phyloP scores from a whole-genome alignment of 768 basidiomycete genomes.

The Russula brevipes region DNA sequence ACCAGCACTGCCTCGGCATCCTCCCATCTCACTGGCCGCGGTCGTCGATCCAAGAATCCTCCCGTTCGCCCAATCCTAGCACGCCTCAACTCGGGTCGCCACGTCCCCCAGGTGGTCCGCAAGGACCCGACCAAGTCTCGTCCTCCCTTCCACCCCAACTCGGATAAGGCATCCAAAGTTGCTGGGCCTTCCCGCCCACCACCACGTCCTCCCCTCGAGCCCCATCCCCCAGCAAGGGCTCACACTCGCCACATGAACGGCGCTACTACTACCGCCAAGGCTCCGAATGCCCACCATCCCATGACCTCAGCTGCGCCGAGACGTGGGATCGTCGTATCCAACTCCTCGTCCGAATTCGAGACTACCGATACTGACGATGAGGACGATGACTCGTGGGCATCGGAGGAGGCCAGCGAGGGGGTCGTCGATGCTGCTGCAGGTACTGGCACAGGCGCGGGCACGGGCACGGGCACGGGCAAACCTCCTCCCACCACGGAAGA shows the following conservation, averaged over 20 bases:
- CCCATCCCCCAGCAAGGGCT: conserved; percentile 5
- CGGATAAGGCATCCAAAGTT: conserved; percentile 12
- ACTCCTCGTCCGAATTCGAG: conserved; percentile 45
- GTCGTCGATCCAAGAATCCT: conserved; percentile 24
- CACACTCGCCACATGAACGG: conserved; percentile 25
- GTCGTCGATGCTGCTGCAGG: conserved; percentile 22
- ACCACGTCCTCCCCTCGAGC: conserved; percentile 13
- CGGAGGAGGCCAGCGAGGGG: conserved; percentile 44
- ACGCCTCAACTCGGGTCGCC: conserved; percentile 22
- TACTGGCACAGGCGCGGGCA: conserved; percentile 12
- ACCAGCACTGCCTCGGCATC: conserved; percentile 31
- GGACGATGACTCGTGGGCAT: conserved; percentile 54
- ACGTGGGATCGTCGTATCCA: conserved; percentile 42
- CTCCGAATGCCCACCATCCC: neutral
- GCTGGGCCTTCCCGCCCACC: conserved; percentile 13
- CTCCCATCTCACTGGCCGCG: conserved; percentile 25
- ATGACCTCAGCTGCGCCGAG: conserved; percentile 11
- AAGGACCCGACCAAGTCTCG: conserved; percentile 8
- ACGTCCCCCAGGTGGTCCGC: conserved; percentile 8
- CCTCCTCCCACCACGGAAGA: conserved; percentile 26
- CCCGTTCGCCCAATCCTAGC: conserved; percentile 16
- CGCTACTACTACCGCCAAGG: neutral
- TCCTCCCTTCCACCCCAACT: neutral
- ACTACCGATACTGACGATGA: conserved; percentile 48
- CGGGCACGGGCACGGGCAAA: conserved; percentile 25